Evolutionary conservation across 495 filamentous ascomycete species (phyloP).

Genomic region (Glarea lozoyensis): DNA sequence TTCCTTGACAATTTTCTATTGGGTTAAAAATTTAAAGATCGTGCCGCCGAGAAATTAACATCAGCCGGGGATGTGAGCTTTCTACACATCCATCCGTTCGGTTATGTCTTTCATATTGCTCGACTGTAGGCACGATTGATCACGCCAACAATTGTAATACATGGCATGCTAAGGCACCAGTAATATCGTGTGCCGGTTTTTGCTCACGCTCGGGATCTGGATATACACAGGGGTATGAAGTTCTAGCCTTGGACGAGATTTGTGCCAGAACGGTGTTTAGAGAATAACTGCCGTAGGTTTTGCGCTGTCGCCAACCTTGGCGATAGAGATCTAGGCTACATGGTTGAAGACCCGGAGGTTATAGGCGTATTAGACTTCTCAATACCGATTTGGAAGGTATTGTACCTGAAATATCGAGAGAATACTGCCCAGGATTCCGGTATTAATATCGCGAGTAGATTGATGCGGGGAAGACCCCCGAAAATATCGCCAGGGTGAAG

Average conservation of each 20-base stretch:
- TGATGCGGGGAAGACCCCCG: constrained; percentile 3
- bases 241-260: neutral
- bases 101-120: neutral
- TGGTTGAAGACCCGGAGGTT: too few relatives aligned
- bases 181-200: too few relatives aligned
- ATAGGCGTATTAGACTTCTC: too few relatives aligned
- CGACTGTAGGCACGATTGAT: neutral
- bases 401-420: neutral
- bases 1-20: constrained; percentile 1
- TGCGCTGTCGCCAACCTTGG: neutral
- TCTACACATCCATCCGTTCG: neutral
- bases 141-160: constrained; percentile 4
- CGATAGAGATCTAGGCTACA: too few relatives aligned
- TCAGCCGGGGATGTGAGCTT: neutral
- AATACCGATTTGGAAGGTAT: neutral
- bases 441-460: constrained; percentile 6
- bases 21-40: constrained; percentile 1
- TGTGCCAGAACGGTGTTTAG: neutral
- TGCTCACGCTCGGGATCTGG: too few relatives aligned
- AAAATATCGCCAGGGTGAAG: neutral
- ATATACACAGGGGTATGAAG: too few relatives aligned
- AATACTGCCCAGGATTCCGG: neutral
- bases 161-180: too few relatives aligned
- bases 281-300: neutral
- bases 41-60: constrained; percentile 1